These are phyloP conservation scores for Botrytis pseudocinerea DNA, from an alignment of 2,329 filamentous ascomycete genomes.

Conservation along the genomic window DNA sequence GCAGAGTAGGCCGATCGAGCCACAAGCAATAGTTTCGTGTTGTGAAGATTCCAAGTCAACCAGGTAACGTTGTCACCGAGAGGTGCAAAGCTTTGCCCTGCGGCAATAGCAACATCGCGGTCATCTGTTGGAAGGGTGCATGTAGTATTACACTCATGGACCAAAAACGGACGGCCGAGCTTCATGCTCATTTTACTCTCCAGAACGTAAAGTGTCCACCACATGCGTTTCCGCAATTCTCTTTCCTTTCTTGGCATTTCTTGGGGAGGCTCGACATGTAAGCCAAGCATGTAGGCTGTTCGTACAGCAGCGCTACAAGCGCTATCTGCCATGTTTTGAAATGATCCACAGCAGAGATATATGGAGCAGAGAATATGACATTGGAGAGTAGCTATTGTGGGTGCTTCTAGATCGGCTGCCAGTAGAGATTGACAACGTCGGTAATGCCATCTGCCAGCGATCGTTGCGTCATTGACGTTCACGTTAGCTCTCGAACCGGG, in stretches of 20 bases:
- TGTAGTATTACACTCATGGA: constrained; percentile 36
- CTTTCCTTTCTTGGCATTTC: constrained; percentile 37
- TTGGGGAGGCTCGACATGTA: constrained; percentile 45
- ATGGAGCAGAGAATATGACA: constrained; percentile 44
- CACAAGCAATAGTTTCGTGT: constrained; percentile 40
- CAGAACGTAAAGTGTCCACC: constrained; percentile 49
- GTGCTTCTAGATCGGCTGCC: constrained; percentile 43
- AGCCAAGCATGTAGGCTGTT: constrained; percentile 44
- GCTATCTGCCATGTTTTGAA: constrained; percentile 45
- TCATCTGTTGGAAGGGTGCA: constrained; percentile 42
- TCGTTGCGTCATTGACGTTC: constrained; percentile 39
- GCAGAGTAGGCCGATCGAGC: constrained; percentile 38
- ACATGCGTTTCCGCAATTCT: constrained; percentile 48
- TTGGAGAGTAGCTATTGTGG: constrained; percentile 45
- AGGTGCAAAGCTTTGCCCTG: constrained; percentile 38
- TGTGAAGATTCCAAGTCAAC: constrained; percentile 40
- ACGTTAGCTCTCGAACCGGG: constrained; percentile 26
- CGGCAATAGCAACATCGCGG: constrained; percentile 34
- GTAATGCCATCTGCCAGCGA: constrained; percentile 45
- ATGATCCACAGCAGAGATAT: constrained; percentile 45
- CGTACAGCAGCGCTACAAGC: constrained; percentile 42
- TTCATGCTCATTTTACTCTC: constrained; percentile 45
- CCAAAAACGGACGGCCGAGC: constrained; percentile 42
- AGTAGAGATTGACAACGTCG: constrained; percentile 45
- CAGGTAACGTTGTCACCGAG: constrained; percentile 40